Base-by-base conservation (phyloP, 192 early-diverging fungal genomes). In the Umbelopsis sp. region DNA sequence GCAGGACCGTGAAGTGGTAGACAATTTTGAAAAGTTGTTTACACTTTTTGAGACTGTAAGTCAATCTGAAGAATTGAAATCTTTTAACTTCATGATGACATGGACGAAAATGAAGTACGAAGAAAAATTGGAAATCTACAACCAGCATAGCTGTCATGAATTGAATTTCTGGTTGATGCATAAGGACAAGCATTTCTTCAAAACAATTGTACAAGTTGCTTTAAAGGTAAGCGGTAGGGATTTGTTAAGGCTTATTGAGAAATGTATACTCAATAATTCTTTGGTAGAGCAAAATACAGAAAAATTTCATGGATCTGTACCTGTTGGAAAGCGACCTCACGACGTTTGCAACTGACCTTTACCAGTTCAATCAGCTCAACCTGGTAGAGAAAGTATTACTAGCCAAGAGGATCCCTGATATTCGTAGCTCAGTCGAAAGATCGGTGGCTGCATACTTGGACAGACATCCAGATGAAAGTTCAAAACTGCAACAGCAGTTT, bases 101-200 rank as follows among this genome's bases (percentile, higher is more conserved):
- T 85, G 84, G 84, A 64, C 70, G 21, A 23, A 51, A 5, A 50
- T 83, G 1, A 55, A 65, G 13, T 12, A 44, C 2, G 20, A 64
- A 12, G 46, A 66, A 48, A 85, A 83, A 61, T 47, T 81, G 16
- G 70, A 79, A 48, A 70, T 70, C 23, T 77, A 78, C 49, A 74
- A 74, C 13, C 68, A 73, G 9, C 74, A 74, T 30, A 71, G 61
- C 4, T 85, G 80, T 37, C 74, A 85, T 48, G 84, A 85, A 67
- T 55, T 83, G 41, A 83, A 83, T 49, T 70, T 85, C 41, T 85
- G 82, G 76, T 20, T 85, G 15, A 81, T 77, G 64, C 75, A 80
- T 27, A 82, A 83, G 64, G 84, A 85, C 61, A 49, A 49, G 10
- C 33, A 33, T 1, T 85, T 78, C 66, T 85, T 83, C 68, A 68